A percentile compares a stretch with the other conserved stretches of the same genome.
phyloP scores from a whole-genome alignment of 192 early-diverging fungal genomes.

The Rhizophagus prolifer region DNA sequence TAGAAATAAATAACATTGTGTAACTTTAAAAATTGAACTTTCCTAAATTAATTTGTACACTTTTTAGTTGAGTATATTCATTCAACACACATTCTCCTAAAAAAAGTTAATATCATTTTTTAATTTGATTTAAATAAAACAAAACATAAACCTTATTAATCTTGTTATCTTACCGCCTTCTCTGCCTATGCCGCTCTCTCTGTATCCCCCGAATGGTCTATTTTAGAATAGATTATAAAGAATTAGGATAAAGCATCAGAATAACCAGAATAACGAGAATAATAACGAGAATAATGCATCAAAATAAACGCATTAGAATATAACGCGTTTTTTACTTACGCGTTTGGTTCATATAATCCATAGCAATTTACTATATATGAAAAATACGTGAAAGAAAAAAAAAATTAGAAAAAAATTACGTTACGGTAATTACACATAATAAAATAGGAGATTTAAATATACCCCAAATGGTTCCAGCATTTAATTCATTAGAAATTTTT shows the following conservation, averaged over 20 bases:
- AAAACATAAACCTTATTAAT: conserved; percentile 39
- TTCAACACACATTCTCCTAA: neutral
- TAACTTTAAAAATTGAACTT: too few species aligned
- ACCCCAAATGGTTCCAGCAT: conserved; percentile 64
- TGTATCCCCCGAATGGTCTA: conserved; percentile 72
- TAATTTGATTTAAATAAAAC: too few species aligned
- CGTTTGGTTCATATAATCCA: neutral
- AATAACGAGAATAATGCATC: too few species aligned
- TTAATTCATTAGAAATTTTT: conserved; percentile 47
- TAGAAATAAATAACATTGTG: too few species aligned
- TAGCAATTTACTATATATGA: conserved; percentile 19
- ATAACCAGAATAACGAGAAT: too few species aligned
- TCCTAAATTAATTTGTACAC: conserved; percentile 12
- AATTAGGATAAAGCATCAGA: too few species aligned
- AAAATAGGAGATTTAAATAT: conserved; percentile 20
- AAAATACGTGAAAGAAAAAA: neutral
- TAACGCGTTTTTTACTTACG: neutral
- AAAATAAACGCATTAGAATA: too few species aligned
- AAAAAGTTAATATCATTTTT: too few species aligned
- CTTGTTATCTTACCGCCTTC: conserved; percentile 58
- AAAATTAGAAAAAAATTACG: conserved; percentile 28
- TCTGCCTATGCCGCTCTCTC: conserved; percentile 65
- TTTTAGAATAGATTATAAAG: too few species aligned
- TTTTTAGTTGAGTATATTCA: neutral
- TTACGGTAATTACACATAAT: too few species aligned